A percentile compares a stretch with the other conserved stretches of the same genome.
Evolutionary conservation across 2,329 filamentous ascomycete species (phyloP).

Genomic region (Phialophora tarda): DNA sequence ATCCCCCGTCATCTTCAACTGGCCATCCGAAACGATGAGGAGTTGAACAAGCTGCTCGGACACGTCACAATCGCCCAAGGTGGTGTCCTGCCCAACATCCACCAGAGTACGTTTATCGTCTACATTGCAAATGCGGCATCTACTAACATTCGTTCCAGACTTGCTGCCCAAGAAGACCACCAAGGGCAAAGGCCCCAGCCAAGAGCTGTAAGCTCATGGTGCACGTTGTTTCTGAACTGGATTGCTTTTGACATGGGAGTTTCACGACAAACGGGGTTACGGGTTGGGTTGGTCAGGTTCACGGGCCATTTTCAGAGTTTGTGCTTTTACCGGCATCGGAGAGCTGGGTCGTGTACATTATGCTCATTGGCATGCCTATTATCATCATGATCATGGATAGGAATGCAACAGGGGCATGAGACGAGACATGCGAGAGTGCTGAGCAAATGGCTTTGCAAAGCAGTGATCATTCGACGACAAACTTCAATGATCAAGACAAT

Average conservation of each 20-base stretch:
- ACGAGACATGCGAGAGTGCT: constrained; percentile 47
- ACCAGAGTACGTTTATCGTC: constrained; percentile 75
- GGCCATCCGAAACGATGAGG: constrained; percentile 98
- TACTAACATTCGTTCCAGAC: constrained; percentile 66
- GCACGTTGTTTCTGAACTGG: constrained; percentile 61
- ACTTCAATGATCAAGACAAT: constrained; percentile 37
- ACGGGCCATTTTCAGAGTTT: constrained; percentile 55
- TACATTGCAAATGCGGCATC: constrained; percentile 37
- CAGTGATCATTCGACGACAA: constrained; percentile 39
- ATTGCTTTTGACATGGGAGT: constrained; percentile 68
- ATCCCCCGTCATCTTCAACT: constrained; percentile 98
- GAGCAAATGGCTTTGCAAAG: constrained; percentile 37
- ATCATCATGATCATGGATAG: constrained; percentile 43
- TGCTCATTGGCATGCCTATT: constrained; percentile 54
- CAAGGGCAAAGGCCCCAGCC: constrained; percentile 92
- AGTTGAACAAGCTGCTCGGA: constrained; percentile 97
- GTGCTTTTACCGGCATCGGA: constrained; percentile 38
- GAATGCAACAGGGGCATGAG: constrained; percentile 35
- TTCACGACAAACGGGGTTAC: constrained; percentile 73
- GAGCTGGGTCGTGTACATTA: constrained; percentile 67
- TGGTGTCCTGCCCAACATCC: constrained; percentile 96
- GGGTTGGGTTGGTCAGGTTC: constrained; percentile 65
- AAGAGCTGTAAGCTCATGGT: constrained; percentile 81
- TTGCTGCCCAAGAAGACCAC: constrained; percentile 98
- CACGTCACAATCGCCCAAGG: constrained; percentile 97